Percentiles rank a stretch among this genome's conserved stretches.
These are phyloP conservation scores for Miscanthus lutarioriparius DNA, from an alignment of 176 grass and related monocot species.

Conservation along the genomic window DNA sequence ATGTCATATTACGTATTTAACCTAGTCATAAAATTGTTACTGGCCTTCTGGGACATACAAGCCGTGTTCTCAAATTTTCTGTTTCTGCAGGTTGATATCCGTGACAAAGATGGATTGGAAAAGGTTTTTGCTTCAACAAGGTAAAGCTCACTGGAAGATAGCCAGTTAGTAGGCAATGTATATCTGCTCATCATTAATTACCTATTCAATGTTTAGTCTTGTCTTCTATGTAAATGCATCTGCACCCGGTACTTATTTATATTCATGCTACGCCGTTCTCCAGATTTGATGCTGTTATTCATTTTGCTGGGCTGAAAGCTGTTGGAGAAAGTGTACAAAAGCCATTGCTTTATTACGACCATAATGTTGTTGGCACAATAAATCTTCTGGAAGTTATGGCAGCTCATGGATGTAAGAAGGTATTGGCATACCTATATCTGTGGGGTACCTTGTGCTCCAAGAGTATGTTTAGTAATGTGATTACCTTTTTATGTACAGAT, in stretches of 20 bases:
- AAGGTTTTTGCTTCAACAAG: conserved; percentile 74
- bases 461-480: conserved; percentile 2
- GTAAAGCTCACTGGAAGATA: conserved; percentile 41
- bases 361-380: conserved; percentile 82
- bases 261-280: conserved; percentile 20
- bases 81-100: conserved; percentile 78
- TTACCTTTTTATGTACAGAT: neutral
- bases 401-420: conserved; percentile 93
- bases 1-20: conserved; percentile 4
- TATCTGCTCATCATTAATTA: conserved; percentile 23
- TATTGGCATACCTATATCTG: conserved; percentile 41
- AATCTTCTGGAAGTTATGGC: conserved; percentile 97
- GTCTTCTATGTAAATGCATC: conserved; percentile 18
- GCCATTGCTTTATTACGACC: conserved; percentile 91
- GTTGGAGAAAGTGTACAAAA: conserved; percentile 95
- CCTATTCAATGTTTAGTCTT: conserved; percentile 24
- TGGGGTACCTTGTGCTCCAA: neutral
- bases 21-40: conserved; percentile 15
- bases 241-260: neutral
- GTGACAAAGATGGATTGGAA: conserved; percentile 69
- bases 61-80: conserved; percentile 23
- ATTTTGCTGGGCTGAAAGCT: conserved; percentile 93
- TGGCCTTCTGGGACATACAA: neutral
- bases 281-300: conserved; percentile 97
- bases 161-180: neutral